Base-by-base conservation (phyloP, 768 basidiomycete species). In the Bullera alba region DNA sequence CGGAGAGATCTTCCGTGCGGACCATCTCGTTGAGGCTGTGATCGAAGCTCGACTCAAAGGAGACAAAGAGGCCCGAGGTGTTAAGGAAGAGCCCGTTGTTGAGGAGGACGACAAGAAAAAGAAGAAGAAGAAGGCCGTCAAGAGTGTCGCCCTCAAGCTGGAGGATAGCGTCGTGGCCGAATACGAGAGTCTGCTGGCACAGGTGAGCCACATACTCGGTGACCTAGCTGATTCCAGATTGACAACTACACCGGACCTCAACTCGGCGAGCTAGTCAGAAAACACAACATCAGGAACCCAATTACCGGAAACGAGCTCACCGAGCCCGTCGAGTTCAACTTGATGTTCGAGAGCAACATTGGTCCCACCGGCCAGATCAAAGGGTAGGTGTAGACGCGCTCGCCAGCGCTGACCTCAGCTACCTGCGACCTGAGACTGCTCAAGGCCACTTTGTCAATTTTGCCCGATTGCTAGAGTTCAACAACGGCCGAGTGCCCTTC, bases 401-500 rank as follows among this genome's bases (percentile, higher is more conserved):
- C 17, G 25, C 26, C 26, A 30, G 6, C 14, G 32, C 41, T 41
- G 21, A 45, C 16, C 2, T 36, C 61, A 91, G 91, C 39, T 97
- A 81, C 75, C 84, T 99, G 46, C 90, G 95, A 19, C 95, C 95
- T 1, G 95, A 97, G 73, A 99, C 95, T 0, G 93, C 95, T 0
- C 93, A 97, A 67, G 90, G 93, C 47, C 95, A 97, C 74, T 99
- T 97, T 79, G 82, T 97, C 70, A 97, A 97, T 79, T 99, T 99
- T 77, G 83, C 83, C 56, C 86, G 93, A 16, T 79, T 97, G 26
- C 85, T 97, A 51, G 95, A 96, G 41, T 97, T 93, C 80, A 97
- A 97, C 79, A 95, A 97, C 70, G 87, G 89, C 12, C 85, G 87
- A 19, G 77, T 99, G 19, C 95, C 93, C 0, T 99, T 97, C 69